Base-by-base conservation (phyloP, 257 asterid genomes). In the Plantago ovata region DNA sequence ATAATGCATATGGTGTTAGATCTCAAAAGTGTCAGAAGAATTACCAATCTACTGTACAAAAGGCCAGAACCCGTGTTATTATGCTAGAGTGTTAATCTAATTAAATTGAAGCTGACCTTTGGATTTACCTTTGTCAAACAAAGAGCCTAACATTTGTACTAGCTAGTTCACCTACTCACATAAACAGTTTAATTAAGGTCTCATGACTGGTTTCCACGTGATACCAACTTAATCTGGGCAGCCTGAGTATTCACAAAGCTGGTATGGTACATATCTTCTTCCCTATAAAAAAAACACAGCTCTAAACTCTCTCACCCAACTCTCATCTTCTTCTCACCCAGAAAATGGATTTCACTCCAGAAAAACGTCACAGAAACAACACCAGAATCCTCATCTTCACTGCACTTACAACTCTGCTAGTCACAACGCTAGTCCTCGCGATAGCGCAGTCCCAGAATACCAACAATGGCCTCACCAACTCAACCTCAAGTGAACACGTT, bases 401-500 rank as follows among this genome's bases (percentile, higher is more conserved):
- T n/a, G 44, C 69, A 21, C 16, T 62, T 1, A 62, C 54, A 21
- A 16, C 70, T 14, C 18, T 70, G 23, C 71, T 70, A 1, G 67
- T 60, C 6, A 53, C 67, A 21, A 51, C 43, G 14, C 42, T 51
- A 14, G 32, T 28, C 3, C 24, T 53, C 11, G 13, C 63, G 11
- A n/a, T 58, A 7, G 24, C 33, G 18, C 61, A 49, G 20, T 23
- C 65, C 47, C 61, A 54, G 38, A 53, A 52, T 28, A 49, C 59
- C 22, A n/a, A 6, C 20, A 19, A 13, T 50, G n/a, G 21, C 54
- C n/a, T 33, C 39, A 21, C 32, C 47, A 32, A 46, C 42, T 54
- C 38, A 10, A 48, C 47, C 15, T 72, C 48, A 66, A 76, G 77
- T 61, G 81, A 69, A 63, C 85, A 82, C 60, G 95, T 86, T 9